Conservation (phyloP, 2,329 filamentous ascomycete species). For the Botrytis sinoallii region DNA sequence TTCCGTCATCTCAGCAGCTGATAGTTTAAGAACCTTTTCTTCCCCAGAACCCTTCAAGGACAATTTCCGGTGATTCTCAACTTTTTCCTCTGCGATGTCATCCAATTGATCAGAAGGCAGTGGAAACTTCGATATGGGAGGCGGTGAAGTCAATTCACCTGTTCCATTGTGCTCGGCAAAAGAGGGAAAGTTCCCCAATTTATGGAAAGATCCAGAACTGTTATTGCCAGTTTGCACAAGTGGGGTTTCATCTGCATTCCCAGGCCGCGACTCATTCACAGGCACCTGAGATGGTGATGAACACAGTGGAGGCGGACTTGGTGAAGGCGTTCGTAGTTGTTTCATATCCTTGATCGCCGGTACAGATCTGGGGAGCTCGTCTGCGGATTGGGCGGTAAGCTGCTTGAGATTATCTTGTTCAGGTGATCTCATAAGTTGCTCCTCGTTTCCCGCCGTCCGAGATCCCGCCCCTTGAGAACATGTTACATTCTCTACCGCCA, state of each 20-base stretch:
- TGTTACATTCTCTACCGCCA: conserved; percentile 18
- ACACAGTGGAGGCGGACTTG: background rate
- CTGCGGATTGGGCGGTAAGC: background rate
- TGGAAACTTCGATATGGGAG: conserved; percentile 26
- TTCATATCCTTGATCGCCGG: background rate
- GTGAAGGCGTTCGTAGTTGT: conserved; percentile 4
- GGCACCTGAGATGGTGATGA: background rate
- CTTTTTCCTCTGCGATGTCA: conserved; percentile 35
- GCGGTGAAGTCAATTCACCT: conserved; percentile 22
- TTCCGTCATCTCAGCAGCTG: conserved; percentile 57
- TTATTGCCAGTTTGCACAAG: conserved; percentile 21
- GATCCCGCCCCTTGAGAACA: background rate
- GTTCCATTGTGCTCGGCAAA: background rate
- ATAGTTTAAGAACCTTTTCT: conserved; percentile 49
- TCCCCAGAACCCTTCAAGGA: conserved; percentile 32
- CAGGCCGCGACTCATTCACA: background rate
- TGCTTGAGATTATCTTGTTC: background rate
- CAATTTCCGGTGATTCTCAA: conserved; percentile 28
- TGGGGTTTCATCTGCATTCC: conserved; percentile 1
- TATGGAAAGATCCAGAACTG: conserved; percentile 23
- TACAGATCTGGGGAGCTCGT: background rate
- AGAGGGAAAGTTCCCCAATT: background rate
- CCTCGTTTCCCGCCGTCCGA: background rate
- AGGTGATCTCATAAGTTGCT: conserved; percentile 7
- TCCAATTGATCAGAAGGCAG: conserved; percentile 30